These are phyloP conservation scores for Ustilago lituana DNA, from an alignment of 1,284 basidiomycete genomes.

Conservation along the genomic window DNA sequence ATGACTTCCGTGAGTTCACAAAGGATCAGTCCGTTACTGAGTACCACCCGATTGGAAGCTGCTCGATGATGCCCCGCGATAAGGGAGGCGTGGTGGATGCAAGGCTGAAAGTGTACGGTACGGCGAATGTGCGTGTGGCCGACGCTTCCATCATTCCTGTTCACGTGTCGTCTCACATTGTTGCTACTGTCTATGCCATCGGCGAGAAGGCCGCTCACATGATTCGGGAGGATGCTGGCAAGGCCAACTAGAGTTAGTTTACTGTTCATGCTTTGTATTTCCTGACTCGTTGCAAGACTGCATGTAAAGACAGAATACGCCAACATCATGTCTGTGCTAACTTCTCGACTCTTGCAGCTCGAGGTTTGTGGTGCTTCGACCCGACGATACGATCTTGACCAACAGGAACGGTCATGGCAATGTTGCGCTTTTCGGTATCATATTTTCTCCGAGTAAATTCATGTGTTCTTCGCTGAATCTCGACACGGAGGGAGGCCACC, in stretches of 20 bases:
- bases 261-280: no score
- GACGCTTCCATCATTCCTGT: slow-evolving; percentile 63
- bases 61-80: slow-evolving; percentile 75
- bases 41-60: slow-evolving; percentile 72
- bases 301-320: no score
- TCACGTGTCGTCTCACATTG: slow-evolving; percentile 47
- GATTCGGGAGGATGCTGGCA: slow-evolving; percentile 36
- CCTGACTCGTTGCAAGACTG: no score
- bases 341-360: no score
- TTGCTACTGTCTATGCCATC: slow-evolving; percentile 45
- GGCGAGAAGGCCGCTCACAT: slow-evolving; percentile 51
- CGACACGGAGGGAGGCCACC: no score
- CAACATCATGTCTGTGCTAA: no score
- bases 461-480: no score
- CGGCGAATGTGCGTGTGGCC: slow-evolving; percentile 72
- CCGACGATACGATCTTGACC: no score
- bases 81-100: slow-evolving; percentile 76
- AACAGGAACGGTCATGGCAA: no score
- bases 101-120: slow-evolving; percentile 75
- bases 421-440: no score
- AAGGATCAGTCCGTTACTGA: slow-evolving; percentile 53
- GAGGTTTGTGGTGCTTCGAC: no score
- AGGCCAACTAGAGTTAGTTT: slow-evolving; percentile 2
- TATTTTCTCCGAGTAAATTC: no score
- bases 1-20: slow-evolving; percentile 43